A percentile compares a stretch with the other conserved stretches of the same genome.
Evolutionary conservation across 495 filamentous ascomycete species (phyloP).

Genomic region (Penicillium ochrochloron): DNA sequence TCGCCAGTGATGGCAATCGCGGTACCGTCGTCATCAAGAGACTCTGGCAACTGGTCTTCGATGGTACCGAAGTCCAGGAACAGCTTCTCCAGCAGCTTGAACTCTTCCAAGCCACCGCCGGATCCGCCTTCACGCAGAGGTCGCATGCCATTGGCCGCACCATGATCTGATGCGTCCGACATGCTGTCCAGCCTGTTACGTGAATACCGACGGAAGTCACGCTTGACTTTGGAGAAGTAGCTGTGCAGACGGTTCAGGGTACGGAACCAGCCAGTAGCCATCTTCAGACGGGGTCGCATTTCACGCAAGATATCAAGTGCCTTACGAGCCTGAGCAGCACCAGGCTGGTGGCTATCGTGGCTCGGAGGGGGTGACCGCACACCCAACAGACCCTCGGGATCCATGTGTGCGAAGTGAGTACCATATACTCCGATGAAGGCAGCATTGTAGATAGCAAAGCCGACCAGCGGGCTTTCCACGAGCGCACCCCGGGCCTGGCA

Average conservation of each 20-base stretch:
- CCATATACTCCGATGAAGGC: slow-evolving; percentile 73
- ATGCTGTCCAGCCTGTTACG: slow-evolving; percentile 44
- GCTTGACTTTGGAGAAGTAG: slow-evolving; percentile 68
- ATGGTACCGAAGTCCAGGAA: slow-evolving; percentile 61
- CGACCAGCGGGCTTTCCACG: slow-evolving; percentile 79
- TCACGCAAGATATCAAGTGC: slow-evolving; percentile 59
- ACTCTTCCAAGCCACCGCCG: slow-evolving; percentile 74
- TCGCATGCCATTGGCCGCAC: slow-evolving; percentile 44
- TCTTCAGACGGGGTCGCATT: slow-evolving; percentile 68
- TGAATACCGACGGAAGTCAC: slow-evolving; percentile 59
- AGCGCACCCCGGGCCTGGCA: slow-evolving; percentile 72
- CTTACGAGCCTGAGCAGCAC: slow-evolving; percentile 50
- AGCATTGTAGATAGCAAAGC: slow-evolving; percentile 83
- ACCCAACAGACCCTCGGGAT: slow-evolving; percentile 64
- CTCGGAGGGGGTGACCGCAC: slow-evolving; percentile 28
- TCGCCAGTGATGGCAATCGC: slow-evolving; percentile 29
- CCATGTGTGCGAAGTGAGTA: slow-evolving; percentile 78
- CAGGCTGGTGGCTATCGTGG: slow-evolving; percentile 38
- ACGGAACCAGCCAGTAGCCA: slow-evolving; percentile 72
- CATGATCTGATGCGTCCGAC: slow-evolving; percentile 41
- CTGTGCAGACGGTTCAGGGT: slow-evolving; percentile 69
- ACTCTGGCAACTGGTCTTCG: slow-evolving; percentile 49
- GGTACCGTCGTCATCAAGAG: slow-evolving; percentile 40
- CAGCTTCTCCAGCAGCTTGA: slow-evolving; percentile 62
- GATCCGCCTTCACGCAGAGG: slow-evolving; percentile 54